A percentile compares a stretch with the other conserved stretches of the same genome.
Conservation (phyloP, 306 rosid species). For the Ochetophila trinervis region DNA sequence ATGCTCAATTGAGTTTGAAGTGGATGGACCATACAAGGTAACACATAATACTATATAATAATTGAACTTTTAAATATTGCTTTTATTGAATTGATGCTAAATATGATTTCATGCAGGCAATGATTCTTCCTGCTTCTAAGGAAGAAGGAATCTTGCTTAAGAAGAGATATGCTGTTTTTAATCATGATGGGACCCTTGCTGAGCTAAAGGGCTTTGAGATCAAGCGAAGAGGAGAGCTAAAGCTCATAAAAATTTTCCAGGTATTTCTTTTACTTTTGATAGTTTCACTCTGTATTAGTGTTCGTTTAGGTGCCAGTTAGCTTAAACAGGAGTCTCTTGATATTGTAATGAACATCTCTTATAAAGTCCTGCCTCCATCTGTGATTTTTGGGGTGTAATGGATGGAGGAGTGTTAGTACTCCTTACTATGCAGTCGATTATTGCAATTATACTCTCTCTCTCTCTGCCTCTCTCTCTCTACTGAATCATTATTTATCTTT, state of each 20-base stretch:
- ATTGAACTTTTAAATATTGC: conserved; percentile 12
- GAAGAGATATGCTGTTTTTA: conserved; percentile 97
- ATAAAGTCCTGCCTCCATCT: no score
- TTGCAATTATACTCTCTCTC: no score
- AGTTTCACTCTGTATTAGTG: neutral
- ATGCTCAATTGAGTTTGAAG: conserved; percentile 98
- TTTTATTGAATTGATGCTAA: conserved; percentile 6
- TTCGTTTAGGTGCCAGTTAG: neutral
- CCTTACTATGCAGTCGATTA: no score
- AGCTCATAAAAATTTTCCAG: conserved; percentile 99
- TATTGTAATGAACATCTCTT: neutral
- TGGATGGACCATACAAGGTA: conserved; percentile 99
- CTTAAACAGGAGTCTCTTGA: neutral
- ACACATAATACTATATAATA: conserved; percentile 6
- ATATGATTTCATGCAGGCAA: conserved; percentile 57
- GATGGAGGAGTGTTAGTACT: neutral
- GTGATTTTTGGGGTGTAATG: neutral
- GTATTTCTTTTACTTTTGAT: conserved; percentile 34
- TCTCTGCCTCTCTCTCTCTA: no score
- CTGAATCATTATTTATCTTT: no score
- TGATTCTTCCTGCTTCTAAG: conserved; percentile 98
- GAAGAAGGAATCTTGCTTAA: conserved; percentile 97
- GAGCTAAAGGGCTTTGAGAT: conserved; percentile 99
- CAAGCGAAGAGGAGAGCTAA: conserved; percentile 98
- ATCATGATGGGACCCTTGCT: conserved; percentile 95